Evolutionary conservation across 2,329 filamentous ascomycete genomes (phyloP).

Genomic region (Passalora sequoiae): DNA sequence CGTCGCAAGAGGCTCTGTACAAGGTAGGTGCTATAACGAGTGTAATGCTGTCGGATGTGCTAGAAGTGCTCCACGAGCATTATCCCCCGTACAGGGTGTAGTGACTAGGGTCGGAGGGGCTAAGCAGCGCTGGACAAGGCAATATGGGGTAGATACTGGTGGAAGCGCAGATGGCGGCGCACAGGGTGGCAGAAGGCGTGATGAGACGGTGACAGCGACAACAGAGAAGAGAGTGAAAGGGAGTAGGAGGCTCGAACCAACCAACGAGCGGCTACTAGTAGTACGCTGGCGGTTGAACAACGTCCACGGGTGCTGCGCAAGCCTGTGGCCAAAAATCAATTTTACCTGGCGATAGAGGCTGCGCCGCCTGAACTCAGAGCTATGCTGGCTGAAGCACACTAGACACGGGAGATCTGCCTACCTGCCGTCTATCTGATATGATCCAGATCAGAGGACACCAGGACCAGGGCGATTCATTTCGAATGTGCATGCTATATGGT

Average conservation of each 20-base stretch:
- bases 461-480: too few relatives aligned
- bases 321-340: not conserved
- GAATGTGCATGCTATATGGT: too few relatives aligned
- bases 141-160: not conserved
- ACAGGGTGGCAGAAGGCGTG: too few relatives aligned
- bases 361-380: not conserved
- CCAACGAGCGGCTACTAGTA: too few relatives aligned
- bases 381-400: not conserved
- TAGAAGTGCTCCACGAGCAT: not conserved
- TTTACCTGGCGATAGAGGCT: not conserved
- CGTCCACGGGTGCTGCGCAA: not conserved
- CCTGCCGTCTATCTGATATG: too few relatives aligned
- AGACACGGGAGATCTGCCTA: constrained; percentile 1
- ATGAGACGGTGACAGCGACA: too few relatives aligned
- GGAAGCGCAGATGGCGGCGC: too few relatives aligned
- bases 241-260: not conserved
- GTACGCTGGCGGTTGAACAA: too few relatives aligned
- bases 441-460: too few relatives aligned
- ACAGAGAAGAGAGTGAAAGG: not conserved
- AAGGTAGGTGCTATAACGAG: not conserved
- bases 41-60: not conserved
- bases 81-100: not conserved
- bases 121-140: not conserved
- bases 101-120: not conserved
- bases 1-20: not conserved